Evolutionary conservation across 2,329 filamentous ascomycete species (phyloP).

Genomic region (Claviceps spartinae): DNA sequence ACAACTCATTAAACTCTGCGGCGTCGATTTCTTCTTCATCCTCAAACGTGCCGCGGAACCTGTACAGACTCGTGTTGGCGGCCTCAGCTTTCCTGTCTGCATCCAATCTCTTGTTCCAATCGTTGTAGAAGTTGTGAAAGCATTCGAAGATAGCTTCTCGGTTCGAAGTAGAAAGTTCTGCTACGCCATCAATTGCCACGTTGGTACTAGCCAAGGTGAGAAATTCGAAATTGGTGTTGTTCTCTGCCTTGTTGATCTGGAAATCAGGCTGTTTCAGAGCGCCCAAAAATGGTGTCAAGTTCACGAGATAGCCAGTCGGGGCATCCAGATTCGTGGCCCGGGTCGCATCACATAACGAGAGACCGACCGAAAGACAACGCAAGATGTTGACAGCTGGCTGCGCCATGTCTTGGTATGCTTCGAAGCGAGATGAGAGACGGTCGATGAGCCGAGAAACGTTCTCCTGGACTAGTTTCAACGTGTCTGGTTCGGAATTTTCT

Average conservation of each 20-base stretch:
- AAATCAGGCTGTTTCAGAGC: conserved; percentile 24
- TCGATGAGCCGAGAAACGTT: conserved; percentile 55
- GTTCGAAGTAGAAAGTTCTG: conserved; percentile 25
- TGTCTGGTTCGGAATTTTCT: conserved; percentile 13
- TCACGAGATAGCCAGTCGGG: conserved; percentile 24
- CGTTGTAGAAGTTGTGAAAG: conserved; percentile 59
- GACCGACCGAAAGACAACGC: conserved; percentile 61
- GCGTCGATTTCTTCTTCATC: conserved; percentile 63
- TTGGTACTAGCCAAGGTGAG: conserved; percentile 21
- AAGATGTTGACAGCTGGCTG: conserved; percentile 67
- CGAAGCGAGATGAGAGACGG: conserved; percentile 56
- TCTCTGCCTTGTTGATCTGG: conserved; percentile 9
- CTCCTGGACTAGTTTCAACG: conserved; percentile 36
- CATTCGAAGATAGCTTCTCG: conserved; percentile 48
- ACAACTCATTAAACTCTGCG: conserved; percentile 65
- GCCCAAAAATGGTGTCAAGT: conserved; percentile 43
- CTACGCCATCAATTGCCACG: conserved; percentile 33
- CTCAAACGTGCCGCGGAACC: conserved; percentile 64
- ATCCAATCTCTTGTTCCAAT: conserved; percentile 68
- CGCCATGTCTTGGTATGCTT: conserved; percentile 75
- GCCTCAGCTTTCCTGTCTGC: conserved; percentile 64
- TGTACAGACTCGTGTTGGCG: conserved; percentile 64
- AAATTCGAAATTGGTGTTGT: conserved; percentile 27
- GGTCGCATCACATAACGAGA: conserved; percentile 43
- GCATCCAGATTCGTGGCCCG: conserved; percentile 29